Percentiles rank a stretch among this genome's conserved stretches.
These are phyloP conservation scores for Aspergillus sp. DNA, from an alignment of 2,329 filamentous ascomycete genomes.

Conservation along the genomic window DNA sequence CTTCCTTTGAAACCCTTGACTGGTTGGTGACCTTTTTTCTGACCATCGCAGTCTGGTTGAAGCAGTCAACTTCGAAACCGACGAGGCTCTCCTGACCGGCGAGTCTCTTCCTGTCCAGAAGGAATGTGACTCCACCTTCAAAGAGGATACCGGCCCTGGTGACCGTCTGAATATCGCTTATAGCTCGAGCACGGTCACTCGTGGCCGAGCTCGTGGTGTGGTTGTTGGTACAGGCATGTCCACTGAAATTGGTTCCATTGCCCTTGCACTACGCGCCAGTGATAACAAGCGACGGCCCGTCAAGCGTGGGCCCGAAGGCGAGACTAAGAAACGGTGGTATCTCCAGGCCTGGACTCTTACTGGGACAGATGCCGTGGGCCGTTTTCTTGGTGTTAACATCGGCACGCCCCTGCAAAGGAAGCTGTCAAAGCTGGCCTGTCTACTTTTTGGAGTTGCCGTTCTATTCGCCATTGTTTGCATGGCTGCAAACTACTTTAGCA, in stretches of 20 bases:
- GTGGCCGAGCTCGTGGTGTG: conserved; percentile 60
- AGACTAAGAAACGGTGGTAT: conserved; percentile 55
- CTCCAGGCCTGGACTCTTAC: conserved; percentile 54
- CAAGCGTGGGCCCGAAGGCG: conserved; percentile 51
- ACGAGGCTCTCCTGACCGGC: conserved; percentile 65
- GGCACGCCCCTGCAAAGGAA: conserved; percentile 70
- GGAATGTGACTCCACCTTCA: conserved; percentile 47
- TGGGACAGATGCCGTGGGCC: conserved; percentile 57
- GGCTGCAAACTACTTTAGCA: conserved; percentile 59
- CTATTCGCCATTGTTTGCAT: conserved; percentile 69
- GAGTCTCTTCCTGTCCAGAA: conserved; percentile 63
- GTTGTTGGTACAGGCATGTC: conserved; percentile 62
- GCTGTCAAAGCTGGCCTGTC: conserved; percentile 66
- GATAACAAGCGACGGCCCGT: conserved; percentile 54
- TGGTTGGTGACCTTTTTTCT: neutral
- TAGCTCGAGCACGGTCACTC: conserved; percentile 62
- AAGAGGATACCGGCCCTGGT: conserved; percentile 55
- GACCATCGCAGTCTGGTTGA: conserved; percentile 52
- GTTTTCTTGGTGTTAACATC: conserved; percentile 66
- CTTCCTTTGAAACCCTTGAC: no score
- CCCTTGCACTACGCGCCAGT: conserved; percentile 61
- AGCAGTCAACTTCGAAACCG: conserved; percentile 72
- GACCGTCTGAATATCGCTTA: conserved; percentile 64
- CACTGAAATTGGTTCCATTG: conserved; percentile 66
- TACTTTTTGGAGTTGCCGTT: conserved; percentile 67